phyloP scores from a whole-genome alignment of 805 yeast genomes.

The Metschnikowia orientalis region DNA sequence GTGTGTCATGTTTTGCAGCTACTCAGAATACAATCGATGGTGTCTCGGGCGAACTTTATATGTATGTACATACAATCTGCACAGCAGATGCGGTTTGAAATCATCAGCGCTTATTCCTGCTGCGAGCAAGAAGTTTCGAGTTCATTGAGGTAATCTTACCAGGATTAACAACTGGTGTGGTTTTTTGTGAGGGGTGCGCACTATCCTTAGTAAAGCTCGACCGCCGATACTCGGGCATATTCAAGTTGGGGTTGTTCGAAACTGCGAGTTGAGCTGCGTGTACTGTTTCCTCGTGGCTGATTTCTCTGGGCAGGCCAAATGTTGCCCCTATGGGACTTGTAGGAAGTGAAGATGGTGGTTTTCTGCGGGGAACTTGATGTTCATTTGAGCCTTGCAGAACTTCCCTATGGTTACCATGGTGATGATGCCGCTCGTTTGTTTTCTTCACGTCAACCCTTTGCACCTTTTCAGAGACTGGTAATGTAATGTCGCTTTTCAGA shows the following conservation, averaged over 20 bases:
- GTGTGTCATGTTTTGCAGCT: too few species aligned
- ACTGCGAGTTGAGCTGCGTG: constrained; percentile 45
- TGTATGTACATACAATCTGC: background rate
- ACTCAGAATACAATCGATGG: background rate
- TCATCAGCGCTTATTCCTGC: constrained; percentile 39
- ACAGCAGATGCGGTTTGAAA: background rate
- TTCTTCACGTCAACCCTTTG: constrained; percentile 17
- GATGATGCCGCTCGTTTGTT: too few species aligned
- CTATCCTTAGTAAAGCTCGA: constrained; percentile 29
- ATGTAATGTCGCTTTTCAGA: constrained; percentile 9
- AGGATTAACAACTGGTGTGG: constrained; percentile 3
- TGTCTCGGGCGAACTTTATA: background rate
- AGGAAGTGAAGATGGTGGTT: constrained; percentile 30
- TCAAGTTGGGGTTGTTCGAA: constrained; percentile 24
- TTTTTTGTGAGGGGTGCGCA: constrained; percentile 1
- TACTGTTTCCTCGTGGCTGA: constrained; percentile 24
- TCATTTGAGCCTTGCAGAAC: too few species aligned
- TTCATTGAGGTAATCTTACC: constrained; percentile 50
- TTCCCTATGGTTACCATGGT: too few species aligned
- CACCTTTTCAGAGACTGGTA: constrained; percentile 16
- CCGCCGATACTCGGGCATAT: constrained; percentile 25
- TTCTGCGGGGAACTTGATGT: too few species aligned
- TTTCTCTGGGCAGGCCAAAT: constrained; percentile 4
- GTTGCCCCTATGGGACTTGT: constrained; percentile 7
- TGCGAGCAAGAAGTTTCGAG: constrained; percentile 58